Evolutionary conservation across 108 stramenopile species (phyloP), one percentile per base, ranked within the genome.

Genomic region (Cyclostephanos tholiformis): DNA sequence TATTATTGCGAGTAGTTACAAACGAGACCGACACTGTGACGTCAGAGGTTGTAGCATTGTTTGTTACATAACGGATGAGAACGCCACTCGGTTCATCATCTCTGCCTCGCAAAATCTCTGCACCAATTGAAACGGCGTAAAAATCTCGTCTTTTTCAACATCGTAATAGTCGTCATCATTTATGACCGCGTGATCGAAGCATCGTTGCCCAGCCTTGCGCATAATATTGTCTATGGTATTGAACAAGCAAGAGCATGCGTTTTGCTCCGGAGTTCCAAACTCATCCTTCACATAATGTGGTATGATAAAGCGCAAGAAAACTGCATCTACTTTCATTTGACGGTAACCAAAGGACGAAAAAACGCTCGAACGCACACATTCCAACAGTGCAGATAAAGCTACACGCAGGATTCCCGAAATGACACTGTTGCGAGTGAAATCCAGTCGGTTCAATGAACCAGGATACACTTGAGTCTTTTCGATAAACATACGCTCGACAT

Each of bases 401-500:
- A 92, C 83, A 43, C 83, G 82, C 22, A 95, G 68, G 26, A 88
- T 65, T 10, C 81, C 66, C 22, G 84, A 76, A 9, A 95, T 67
- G 20, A 95, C 80, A 6, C 77, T 65, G 74, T 88, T 88, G 22
- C 87, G 72, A 16, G 76, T 76, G 68, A 90, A 88, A 35, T 80
- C 85, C 12, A 83, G 14, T 25, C 74, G 43, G 11, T 84, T 79
- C 36, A 75, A 82, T 12, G 89, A 78, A 77, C 91, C 88, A 4
- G 89, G 88, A 56, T 81, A 87, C 17, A 89, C 73, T 38, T 70
- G 65, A 44, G 85, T 72, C 63, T 91, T 92, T 69, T 91, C 89
- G 43, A 78, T 85, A 70, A 95, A 93, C 90, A 95, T 92, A 32
- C 94, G 85, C 59, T 92, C 94, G 35, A 95, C 91, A 67, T 95